Conservation (phyloP, 2,329 filamentous ascomycete genomes). For the Hypoxylon sp. region DNA sequence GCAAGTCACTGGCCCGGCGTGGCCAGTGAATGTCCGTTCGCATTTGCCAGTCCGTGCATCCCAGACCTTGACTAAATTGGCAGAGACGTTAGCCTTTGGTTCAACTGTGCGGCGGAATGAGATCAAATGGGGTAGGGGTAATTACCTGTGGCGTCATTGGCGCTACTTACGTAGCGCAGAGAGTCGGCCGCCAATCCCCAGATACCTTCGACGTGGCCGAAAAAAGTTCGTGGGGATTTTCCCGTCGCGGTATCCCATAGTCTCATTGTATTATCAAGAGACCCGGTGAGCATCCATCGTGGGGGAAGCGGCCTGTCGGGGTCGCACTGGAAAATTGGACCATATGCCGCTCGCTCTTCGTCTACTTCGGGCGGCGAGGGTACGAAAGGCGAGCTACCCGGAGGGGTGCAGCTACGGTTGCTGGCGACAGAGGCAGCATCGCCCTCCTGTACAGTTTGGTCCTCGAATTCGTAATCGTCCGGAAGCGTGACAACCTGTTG, state of each 20-base stretch:
- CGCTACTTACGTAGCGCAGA: slow-evolving; percentile 86
- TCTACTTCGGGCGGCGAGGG: slow-evolving; percentile 46
- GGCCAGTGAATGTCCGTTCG: slow-evolving; percentile 91
- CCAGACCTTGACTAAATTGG: slow-evolving; percentile 84
- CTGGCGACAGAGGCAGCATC: slow-evolving; percentile 67
- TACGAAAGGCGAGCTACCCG: slow-evolving; percentile 43
- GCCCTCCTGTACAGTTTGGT: slow-evolving; percentile 65
- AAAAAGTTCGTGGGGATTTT: slow-evolving; percentile 89
- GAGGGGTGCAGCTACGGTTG: slow-evolving; percentile 58
- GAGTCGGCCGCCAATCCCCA: slow-evolving; percentile 94
- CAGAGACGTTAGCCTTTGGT: slow-evolving; percentile 14
- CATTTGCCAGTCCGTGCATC: slow-evolving; percentile 91
- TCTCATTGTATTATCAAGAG: slow-evolving; percentile 89
- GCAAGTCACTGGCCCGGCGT: slow-evolving; percentile 91
- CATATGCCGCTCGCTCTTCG: slow-evolving; percentile 67
- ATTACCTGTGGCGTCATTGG: slow-evolving; percentile 78
- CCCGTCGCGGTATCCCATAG: slow-evolving; percentile 91
- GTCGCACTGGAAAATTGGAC: slow-evolving; percentile 71
- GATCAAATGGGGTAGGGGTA: neutral
- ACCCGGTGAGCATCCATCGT: slow-evolving; percentile 92
- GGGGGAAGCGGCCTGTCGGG: slow-evolving; percentile 77
- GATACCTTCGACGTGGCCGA: slow-evolving; percentile 95
- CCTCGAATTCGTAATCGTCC: slow-evolving; percentile 89
- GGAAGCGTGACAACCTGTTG: slow-evolving; percentile 90
- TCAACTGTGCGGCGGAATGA: neutral